Conservation (phyloP, 768 basidiomycete species). For the Amanita thiersii region DNA sequence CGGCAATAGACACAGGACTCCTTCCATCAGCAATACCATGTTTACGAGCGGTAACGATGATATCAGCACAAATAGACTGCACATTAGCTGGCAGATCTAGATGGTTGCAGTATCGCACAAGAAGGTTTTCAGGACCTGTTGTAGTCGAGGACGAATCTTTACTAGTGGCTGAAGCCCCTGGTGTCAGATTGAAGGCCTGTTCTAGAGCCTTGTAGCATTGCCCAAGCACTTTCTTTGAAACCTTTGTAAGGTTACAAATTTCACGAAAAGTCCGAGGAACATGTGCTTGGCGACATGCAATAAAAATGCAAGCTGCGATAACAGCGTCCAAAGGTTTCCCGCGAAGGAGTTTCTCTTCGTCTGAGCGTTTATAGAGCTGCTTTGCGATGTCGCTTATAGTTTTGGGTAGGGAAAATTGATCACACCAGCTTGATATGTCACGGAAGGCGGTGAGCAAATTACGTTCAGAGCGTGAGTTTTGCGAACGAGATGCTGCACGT, state of each 20-base stretch:
- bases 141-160: slow-evolving; percentile 38
- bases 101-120: slow-evolving; percentile 92
- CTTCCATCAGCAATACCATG: slow-evolving; percentile 90
- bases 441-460: slow-evolving; percentile 85
- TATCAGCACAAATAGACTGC: slow-evolving; percentile 76
- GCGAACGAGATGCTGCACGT: slow-evolving; percentile 80
- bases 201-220: slow-evolving; percentile 89
- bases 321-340: slow-evolving; percentile 90
- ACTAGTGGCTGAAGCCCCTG: slow-evolving; percentile 58
- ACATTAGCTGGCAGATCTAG: slow-evolving; percentile 78
- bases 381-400: slow-evolving; percentile 94
- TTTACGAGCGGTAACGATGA: slow-evolving; percentile 72
- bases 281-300: slow-evolving; percentile 91
- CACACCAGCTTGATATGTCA: slow-evolving; percentile 91
- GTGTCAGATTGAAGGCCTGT: slow-evolving; percentile 79
- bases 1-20: slow-evolving; percentile 97
- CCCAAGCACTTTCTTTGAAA: slow-evolving; percentile 92
- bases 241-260: slow-evolving; percentile 88
- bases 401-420: slow-evolving; percentile 89
- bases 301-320: slow-evolving; percentile 97
- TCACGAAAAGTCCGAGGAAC: slow-evolving; percentile 96
- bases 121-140: slow-evolving; percentile 75
- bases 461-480: slow-evolving; percentile 73
- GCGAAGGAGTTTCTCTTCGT: slow-evolving; percentile 88
- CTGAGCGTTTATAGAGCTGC: slow-evolving; percentile 93